These are phyloP conservation scores for Trichomonas tenax DNA, from an alignment of 208 protist genomes.

Conservation along the genomic window DNA sequence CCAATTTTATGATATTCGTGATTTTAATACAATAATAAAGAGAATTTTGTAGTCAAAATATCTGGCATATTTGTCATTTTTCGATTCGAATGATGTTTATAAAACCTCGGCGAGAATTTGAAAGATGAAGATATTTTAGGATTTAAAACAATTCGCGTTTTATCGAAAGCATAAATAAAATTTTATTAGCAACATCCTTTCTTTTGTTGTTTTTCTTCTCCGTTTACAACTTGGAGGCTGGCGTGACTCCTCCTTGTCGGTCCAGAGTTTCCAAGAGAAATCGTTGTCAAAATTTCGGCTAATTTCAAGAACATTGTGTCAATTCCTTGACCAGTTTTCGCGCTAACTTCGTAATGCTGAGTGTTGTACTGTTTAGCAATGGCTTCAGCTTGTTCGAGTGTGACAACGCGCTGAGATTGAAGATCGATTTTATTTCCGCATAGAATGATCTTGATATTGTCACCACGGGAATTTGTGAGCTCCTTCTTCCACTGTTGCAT, in stretches of 20 bases:
- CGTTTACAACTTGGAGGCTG: background rate
- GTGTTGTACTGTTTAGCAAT: background rate
- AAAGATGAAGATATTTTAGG: too few species aligned
- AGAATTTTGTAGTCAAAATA: too few species aligned
- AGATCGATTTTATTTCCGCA: slow-evolving; percentile 2
- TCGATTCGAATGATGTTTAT: too few species aligned
- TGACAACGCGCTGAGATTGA: background rate
- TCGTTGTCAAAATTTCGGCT: background rate
- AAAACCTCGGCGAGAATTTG: too few species aligned
- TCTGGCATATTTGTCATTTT: too few species aligned
- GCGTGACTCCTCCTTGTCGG: background rate
- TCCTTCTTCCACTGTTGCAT: slow-evolving; percentile 5
- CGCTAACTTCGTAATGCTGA: background rate
- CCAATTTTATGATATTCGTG: too few species aligned
- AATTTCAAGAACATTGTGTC: background rate
- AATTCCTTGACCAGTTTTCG: background rate
- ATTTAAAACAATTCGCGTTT: too few species aligned
- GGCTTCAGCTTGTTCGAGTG: background rate
- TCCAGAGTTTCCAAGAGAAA: background rate
- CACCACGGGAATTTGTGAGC: background rate
- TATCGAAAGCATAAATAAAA: too few species aligned
- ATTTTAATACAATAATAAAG: too few species aligned
- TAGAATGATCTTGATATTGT: background rate
- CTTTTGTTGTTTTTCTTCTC: background rate
- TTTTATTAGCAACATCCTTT: background rate